Evolutionary conservation across 192 early-diverging fungal species (phyloP).

Genomic region (Backusella parvicylindrica): DNA sequence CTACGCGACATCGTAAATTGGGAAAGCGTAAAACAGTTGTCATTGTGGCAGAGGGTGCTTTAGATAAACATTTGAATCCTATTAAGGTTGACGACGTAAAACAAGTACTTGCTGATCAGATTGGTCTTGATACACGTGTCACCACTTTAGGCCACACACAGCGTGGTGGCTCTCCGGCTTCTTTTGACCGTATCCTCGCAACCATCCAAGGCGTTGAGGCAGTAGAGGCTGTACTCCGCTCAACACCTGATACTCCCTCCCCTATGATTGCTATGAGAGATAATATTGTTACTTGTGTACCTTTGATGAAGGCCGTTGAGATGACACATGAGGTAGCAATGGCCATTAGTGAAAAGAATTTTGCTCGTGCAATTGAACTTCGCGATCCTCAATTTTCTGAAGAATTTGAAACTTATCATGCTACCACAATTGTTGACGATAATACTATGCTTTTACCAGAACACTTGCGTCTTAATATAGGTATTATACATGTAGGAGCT

Average conservation of each 20-base stretch:
- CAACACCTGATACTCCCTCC: slow-evolving; percentile 78
- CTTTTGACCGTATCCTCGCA: slow-evolving; percentile 87
- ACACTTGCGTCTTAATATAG: slow-evolving; percentile 71
- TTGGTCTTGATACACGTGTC: slow-evolving; percentile 90
- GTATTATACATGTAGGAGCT: slow-evolving; percentile 89
- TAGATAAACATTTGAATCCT: slow-evolving; percentile 82
- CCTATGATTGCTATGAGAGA: slow-evolving; percentile 89
- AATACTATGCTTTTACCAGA: slow-evolving; percentile 32
- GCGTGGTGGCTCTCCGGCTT: slow-evolving; percentile 88
- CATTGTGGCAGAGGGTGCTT: slow-evolving; percentile 96
- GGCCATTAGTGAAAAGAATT: slow-evolving; percentile 80
- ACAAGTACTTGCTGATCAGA: slow-evolving; percentile 68
- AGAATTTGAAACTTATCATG: slow-evolving; percentile 62
- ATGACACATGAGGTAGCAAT: slow-evolving; percentile 86
- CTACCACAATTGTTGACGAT: slow-evolving; percentile 49
- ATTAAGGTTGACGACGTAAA: slow-evolving; percentile 84
- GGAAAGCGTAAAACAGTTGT: slow-evolving; percentile 90
- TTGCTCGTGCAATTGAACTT: slow-evolving; percentile 84
- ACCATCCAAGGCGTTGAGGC: slow-evolving; percentile 94
- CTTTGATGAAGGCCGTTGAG: slow-evolving; percentile 93
- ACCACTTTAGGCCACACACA: slow-evolving; percentile 94
- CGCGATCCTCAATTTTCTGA: slow-evolving; percentile 82
- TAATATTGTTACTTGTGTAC: slow-evolving; percentile 80
- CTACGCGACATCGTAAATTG: slow-evolving; percentile 58
- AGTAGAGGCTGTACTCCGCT: slow-evolving; percentile 86